Evolutionary conservation across 2,329 filamentous ascomycete species (phyloP).

Genomic region (Neonectria sp.): DNA sequence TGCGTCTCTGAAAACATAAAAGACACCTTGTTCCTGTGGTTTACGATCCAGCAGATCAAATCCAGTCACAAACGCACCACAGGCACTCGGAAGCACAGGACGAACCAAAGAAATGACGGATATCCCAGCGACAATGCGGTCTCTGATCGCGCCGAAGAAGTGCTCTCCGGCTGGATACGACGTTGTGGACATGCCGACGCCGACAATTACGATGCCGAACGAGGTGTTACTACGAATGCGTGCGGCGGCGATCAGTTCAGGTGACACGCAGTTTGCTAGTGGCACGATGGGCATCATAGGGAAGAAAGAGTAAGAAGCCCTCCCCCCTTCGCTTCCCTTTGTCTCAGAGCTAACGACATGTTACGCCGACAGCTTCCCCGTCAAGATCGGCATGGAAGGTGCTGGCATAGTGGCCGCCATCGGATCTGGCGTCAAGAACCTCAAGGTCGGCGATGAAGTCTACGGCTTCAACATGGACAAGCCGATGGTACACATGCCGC

Average conservation of each 20-base stretch:
- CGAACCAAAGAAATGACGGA: conserved; percentile 44
- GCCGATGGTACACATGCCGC: conserved; percentile 50
- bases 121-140: conserved; percentile 59
- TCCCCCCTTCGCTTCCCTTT: background rate
- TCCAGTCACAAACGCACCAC: background rate
- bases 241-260: conserved; percentile 53
- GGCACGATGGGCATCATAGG: conserved; percentile 47
- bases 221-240: conserved; percentile 61
- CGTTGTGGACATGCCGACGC: conserved; percentile 59
- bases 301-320: conserved; percentile 46
- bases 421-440: conserved; percentile 45
- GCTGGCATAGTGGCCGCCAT: conserved; percentile 52
- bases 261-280: conserved; percentile 52
- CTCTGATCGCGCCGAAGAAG: conserved; percentile 58
- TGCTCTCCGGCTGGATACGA: conserved; percentile 57
- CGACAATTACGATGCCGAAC: conserved; percentile 58
- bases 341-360: background rate
- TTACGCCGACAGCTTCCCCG: conserved; percentile 35
- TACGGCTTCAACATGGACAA: conserved; percentile 57
- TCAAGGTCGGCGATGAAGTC: conserved; percentile 55
- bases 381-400: conserved; percentile 49
- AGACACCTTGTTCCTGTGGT: background rate
- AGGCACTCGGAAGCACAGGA: background rate
- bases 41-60: background rate
- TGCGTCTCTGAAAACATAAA: conserved; percentile 33